Conservation (phyloP, 73 alveolate genomes). For the Paramecium sexaurelia region DNA sequence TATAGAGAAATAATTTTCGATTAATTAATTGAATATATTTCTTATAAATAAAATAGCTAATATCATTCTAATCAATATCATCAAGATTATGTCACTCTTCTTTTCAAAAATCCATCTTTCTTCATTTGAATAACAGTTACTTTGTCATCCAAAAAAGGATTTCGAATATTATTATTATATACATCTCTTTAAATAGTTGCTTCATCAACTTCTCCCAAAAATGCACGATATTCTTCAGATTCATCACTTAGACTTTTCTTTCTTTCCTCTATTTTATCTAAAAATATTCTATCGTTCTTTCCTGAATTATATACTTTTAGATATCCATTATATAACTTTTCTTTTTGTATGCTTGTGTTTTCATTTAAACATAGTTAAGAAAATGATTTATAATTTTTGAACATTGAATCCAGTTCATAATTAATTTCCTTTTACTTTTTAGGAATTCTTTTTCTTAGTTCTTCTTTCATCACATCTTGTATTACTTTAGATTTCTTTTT, state of each 20-base stretch:
- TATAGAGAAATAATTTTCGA: background rate
- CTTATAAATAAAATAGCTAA: background rate
- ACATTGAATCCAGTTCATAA: constrained; percentile 15
- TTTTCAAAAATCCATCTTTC: constrained; percentile 8
- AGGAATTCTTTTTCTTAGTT: background rate
- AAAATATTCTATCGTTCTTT: background rate
- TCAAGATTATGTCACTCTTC: constrained; percentile 3
- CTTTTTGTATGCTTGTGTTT: background rate
- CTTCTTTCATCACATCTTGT: background rate
- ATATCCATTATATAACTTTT: background rate
- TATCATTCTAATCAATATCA: background rate
- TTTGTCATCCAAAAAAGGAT: constrained; percentile 25
- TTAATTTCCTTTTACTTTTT: background rate
- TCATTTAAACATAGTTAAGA: background rate
- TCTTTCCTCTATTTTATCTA: background rate
- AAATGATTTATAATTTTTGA: background rate
- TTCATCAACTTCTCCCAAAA: background rate
- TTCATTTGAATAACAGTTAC: background rate
- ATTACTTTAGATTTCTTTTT: background rate
- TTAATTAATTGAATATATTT: background rate
- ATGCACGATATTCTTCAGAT: background rate
- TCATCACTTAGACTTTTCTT: background rate
- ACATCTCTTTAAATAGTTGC: background rate
- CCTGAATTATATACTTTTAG: background rate
- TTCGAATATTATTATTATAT: background rate